These are phyloP conservation scores for Lophiostoma macrostomum DNA, from an alignment of 495 filamentous ascomycete species.

Conservation along the genomic window DNA sequence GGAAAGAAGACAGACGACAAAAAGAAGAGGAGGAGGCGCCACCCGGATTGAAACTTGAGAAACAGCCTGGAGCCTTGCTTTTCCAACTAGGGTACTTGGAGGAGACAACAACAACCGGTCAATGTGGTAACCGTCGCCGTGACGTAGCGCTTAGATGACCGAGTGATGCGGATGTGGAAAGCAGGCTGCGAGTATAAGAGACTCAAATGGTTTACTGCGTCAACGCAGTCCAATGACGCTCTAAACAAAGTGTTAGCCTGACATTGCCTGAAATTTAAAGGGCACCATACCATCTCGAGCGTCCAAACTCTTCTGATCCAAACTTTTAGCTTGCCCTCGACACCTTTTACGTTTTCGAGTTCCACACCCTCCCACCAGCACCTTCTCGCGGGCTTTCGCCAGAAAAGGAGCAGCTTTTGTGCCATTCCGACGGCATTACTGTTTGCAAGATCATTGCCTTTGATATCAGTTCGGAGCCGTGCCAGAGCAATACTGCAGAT, in stretches of 20 bases:
- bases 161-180: background rate
- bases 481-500: slow-evolving; percentile 95
- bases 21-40: too few relatives aligned
- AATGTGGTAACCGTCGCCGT: background rate
- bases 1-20: background rate
- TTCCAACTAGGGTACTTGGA: slow-evolving; percentile 3
- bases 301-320: slow-evolving; percentile 99
- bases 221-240: slow-evolving; percentile 86
- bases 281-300: slow-evolving; percentile 78
- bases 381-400: slow-evolving; percentile 91
- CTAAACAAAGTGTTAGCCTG: slow-evolving; percentile 44
- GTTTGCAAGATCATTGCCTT: slow-evolving; percentile 65
- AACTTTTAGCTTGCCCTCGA: slow-evolving; percentile 89
- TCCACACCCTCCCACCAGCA: slow-evolving; percentile 99
- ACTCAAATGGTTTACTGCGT: slow-evolving; percentile 6
- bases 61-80: slow-evolving; percentile 8
- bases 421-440: slow-evolving; percentile 94
- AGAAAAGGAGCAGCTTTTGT: slow-evolving; percentile 96
- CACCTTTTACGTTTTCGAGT: slow-evolving; percentile 80
- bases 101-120: background rate
- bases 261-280: background rate
- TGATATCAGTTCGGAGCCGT: slow-evolving; percentile 86
- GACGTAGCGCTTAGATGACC: too few relatives aligned
- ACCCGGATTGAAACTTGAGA: too few relatives aligned
- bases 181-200: background rate